phyloP scores from a whole-genome alignment of 2,329 filamentous ascomycete species.

The Chalara sp. region DNA sequence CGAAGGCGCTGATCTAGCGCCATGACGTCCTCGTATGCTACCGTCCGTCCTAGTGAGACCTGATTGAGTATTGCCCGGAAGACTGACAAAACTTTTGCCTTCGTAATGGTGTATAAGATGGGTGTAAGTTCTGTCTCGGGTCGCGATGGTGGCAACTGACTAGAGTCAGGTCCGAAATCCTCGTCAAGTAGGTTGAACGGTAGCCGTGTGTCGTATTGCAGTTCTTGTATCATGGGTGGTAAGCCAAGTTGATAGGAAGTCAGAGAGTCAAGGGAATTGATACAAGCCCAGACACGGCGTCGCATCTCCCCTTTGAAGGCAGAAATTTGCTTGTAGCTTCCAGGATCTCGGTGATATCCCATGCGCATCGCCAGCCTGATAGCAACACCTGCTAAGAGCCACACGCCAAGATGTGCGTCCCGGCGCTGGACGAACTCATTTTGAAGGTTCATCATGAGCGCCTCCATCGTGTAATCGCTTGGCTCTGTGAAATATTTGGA shows the following conservation, averaged over 20 bases:
- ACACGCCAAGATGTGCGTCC: slow-evolving; percentile 16
- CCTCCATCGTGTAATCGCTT: too few relatives aligned
- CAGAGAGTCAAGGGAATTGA: slow-evolving; percentile 64
- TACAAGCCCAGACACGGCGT: slow-evolving; percentile 54
- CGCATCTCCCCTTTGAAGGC: slow-evolving; percentile 54
- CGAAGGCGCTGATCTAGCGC: slow-evolving; percentile 38
- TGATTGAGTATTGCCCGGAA: slow-evolving; percentile 44
- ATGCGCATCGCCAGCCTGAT: slow-evolving; percentile 49
- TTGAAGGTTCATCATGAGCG: too few relatives aligned
- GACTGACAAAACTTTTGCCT: slow-evolving; percentile 38
- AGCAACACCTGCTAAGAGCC: slow-evolving; percentile 40
- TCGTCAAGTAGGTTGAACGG: slow-evolving; percentile 74
- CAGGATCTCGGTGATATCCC: slow-evolving; percentile 50
- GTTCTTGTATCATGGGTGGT: slow-evolving; percentile 58
- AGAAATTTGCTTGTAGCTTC: slow-evolving; percentile 33
- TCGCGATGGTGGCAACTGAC: slow-evolving; percentile 56
- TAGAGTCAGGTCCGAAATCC: slow-evolving; percentile 62
- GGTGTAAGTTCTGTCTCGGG: slow-evolving; percentile 49
- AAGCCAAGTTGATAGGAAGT: slow-evolving; percentile 63
- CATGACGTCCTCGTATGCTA: slow-evolving; percentile 43
- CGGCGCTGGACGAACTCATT: too few relatives aligned
- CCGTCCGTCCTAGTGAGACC: slow-evolving; percentile 39
- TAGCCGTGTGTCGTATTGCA: slow-evolving; percentile 66
- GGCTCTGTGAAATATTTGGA: too few relatives aligned
- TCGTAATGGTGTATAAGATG: slow-evolving; percentile 46